Evolutionary conservation across 352 stramenopile species (phyloP), one percentile per base, ranked within the genome.

Genomic region (Phytophthora crassamura): DNA sequence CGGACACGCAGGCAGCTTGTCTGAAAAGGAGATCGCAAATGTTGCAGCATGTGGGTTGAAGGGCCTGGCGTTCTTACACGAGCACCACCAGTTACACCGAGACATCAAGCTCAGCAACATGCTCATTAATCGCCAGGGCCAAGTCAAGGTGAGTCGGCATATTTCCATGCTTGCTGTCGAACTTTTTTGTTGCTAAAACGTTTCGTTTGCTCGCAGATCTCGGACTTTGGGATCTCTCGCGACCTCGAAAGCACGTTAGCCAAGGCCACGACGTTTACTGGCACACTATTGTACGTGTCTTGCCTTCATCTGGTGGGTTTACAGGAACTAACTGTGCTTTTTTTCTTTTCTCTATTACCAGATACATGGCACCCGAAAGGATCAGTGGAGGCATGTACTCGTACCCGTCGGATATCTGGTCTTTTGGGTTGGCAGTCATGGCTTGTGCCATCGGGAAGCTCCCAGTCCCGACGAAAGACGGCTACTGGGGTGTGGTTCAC

Each of bases 81-180:
- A 90, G 30, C 80, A 93, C 50, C 86, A 95, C 39, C 90, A 97
- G 34, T 62, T 98, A 6, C 95, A 98, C 64, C 86, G 95, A 38
- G 95, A 98, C 36, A 97, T 98, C 64, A 98, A 98, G 59, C 89
- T 96, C 16, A 97, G 88, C 59, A 98, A 98, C 75, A 93, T 98
- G 72, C 84, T 98, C 9, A 86, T 98, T 38, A 97, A 97, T 67
- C 75, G 84, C 16, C 64, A 79, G 35, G 84, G 85, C 0, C 66
- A 88, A 59, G 84, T 94, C 55, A 95, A 95, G 75, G 79, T 88
- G 49, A 57, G 45, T 15, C 11, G 3, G 1, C 15, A 20, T 38
- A 11, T 40, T 25, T 14, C 6, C 40, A 22, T 25, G 15, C 57
- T 22, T 40, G 8, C 54, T 25, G 2, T 39, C 28, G 16, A 35